Evolutionary conservation across 768 basidiomycete genomes (phyloP), one percentile per base, ranked within the genome.

Genomic region (Suillus americanus): DNA sequence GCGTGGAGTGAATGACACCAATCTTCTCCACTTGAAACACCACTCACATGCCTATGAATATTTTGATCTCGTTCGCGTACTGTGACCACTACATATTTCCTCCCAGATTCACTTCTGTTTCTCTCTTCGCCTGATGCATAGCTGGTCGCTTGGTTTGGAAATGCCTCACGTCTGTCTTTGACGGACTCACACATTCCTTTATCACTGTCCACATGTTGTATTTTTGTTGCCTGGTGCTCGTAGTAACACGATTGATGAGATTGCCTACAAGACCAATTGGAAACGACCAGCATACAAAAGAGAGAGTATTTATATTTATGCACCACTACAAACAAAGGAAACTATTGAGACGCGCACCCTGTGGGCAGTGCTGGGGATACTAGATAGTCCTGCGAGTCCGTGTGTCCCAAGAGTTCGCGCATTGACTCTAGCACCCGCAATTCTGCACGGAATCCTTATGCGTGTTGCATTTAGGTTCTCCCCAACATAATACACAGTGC

Each of bases 141-240:
- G 62, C 33, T 33, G 14, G 33, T 62, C 35, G 37, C 46, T 65
- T 65, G 46, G 40, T n/a, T 50, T 38, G 38, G 48, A 50, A 41
- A 64, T 48, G 25, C 54, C 43, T 65, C 33, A 38, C 59, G 43
- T 59, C 61, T 48, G 46, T 60, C 33, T 59, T 55, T n/a, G 45
- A 64, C 61, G 68, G 65, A 69, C 68, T 48, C 38, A 18, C 41
- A 68, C 73, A 6, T 64, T 73, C 73, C 45, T 72, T 75, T 64
- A 53, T 51, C 28, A 18, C 50, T 51, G 25, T 55, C 60, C 38
- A 57, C 46, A 33, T 70, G 66, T 71, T 69, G 65, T 73, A 67
- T 69, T 55, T 62, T 28, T 40, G 41, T 30, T 60, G 25, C 20
- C 23, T n/a, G 33, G n/a, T 62, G 28, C 20, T 40, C 60, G 25